Conservation (phyloP, 164 flowering plant species). For the Macadamia integrifolia region DNA sequence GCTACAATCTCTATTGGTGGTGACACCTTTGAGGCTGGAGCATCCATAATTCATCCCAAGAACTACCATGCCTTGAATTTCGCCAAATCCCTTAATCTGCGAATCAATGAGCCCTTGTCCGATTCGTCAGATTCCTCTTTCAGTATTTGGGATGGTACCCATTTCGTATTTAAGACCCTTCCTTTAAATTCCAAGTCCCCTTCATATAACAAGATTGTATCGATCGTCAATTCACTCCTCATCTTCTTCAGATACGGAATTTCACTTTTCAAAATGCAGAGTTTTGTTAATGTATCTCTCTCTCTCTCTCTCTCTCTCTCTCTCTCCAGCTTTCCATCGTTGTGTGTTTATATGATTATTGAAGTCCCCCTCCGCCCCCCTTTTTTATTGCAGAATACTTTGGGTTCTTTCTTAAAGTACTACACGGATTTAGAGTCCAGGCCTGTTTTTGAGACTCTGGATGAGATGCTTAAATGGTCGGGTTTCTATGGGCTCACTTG, state of each 20-base stretch:
- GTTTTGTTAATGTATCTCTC: slow-evolving; percentile 50
- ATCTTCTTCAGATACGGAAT: slow-evolving; percentile 61
- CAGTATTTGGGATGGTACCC: slow-evolving; percentile 82
- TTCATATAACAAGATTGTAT: slow-evolving; percentile 31
- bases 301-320: background rate
- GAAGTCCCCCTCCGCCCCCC: too few species aligned
- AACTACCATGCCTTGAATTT: slow-evolving; percentile 59
- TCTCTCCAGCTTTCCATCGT: too few species aligned
- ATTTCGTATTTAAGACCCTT: slow-evolving; percentile 57
- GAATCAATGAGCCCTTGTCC: slow-evolving; percentile 23
- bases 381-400: slow-evolving; percentile 35
- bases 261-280: slow-evolving; percentile 64
- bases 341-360: background rate
- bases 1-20: slow-evolving; percentile 58
- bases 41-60: slow-evolving; percentile 83
- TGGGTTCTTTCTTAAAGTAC: slow-evolving; percentile 57
- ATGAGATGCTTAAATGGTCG: slow-evolving; percentile 90
- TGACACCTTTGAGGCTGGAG: slow-evolving; percentile 91
- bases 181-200: slow-evolving; percentile 19
- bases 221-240: slow-evolving; percentile 35
- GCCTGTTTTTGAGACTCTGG: slow-evolving; percentile 74
- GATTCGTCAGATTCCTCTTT: slow-evolving; percentile 25
- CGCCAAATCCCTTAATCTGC: slow-evolving; percentile 42
- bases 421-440: slow-evolving; percentile 51
- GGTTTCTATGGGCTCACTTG: slow-evolving; percentile 62